phyloP scores from a whole-genome alignment of 208 protist species.

The Phytomonas francai region DNA sequence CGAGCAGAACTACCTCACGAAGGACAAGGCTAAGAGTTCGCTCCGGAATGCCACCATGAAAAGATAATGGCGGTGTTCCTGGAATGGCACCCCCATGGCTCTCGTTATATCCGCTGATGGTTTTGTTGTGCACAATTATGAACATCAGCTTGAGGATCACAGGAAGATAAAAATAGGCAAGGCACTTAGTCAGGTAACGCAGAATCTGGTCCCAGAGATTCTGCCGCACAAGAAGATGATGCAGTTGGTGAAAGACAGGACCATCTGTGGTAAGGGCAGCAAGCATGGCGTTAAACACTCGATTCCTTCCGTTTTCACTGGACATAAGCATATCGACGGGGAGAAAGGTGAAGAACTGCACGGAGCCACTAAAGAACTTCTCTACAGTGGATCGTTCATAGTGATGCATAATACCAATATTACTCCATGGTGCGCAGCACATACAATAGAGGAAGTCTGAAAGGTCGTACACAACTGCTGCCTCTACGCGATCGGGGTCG shows the following conservation, averaged over 20 bases:
- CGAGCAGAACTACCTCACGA: constrained; percentile 51
- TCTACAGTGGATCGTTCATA: constrained; percentile 59
- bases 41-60: constrained; percentile 21
- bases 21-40: constrained; percentile 33
- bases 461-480: constrained; percentile 57
- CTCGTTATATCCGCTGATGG: constrained; percentile 4
- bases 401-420: constrained; percentile 64
- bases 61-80: background rate
- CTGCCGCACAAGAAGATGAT: constrained; percentile 37
- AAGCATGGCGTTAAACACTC: constrained; percentile 55
- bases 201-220: constrained; percentile 52
- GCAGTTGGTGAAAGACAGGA: constrained; percentile 25
- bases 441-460: constrained; percentile 51
- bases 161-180: constrained; percentile 42
- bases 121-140: constrained; percentile 31
- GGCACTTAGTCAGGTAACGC: constrained; percentile 40
- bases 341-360: constrained; percentile 51
- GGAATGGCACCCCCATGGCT: background rate
- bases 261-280: constrained; percentile 27
- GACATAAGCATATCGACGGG: constrained; percentile 65
- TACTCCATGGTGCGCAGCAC: constrained; percentile 64
- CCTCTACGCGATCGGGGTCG: constrained; percentile 25
- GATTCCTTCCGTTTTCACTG: constrained; percentile 17
- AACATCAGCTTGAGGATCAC: constrained; percentile 51
- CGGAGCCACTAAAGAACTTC: constrained; percentile 40